Base-by-base conservation (phyloP, 306 rosid species). In the Acacia melanoxylon region DNA sequence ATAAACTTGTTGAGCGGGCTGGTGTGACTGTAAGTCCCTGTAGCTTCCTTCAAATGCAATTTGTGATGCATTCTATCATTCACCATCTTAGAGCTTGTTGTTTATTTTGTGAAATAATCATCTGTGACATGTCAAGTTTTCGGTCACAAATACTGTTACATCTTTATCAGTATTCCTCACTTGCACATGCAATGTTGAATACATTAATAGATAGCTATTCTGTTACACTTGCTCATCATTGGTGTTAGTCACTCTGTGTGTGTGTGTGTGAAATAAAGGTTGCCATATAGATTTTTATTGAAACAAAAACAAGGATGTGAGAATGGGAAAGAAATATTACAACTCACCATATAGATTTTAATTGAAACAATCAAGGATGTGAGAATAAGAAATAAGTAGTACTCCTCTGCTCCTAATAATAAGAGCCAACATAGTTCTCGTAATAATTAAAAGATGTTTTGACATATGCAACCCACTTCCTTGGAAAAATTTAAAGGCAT, bases 1-100 rank as follows among this genome's bases (percentile, higher is more conserved):
- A 90, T 88, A 93, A 85, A 89, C 95, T 95, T 66, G 93, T 95
- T 70, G 82, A 91, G 72, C 93, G 81, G 22, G 99, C 94, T 49
- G 95, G 94, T 54, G 95, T 95, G 42, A 90, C 97, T 74, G 98
- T 95, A 88, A 93, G 98, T 91, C 74, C 48, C 78, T 58, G 15
- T 70, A 49, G 68, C 35, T 52, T 80, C 56, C 82, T 87, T 92
- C 94, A 56, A 90, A 56, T 20, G 98, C 93, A 89, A 62, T 6
- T 67, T 22, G 40, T 66, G 74, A 45, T 75, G n/a, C 79, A 25
- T 48, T 79, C 24, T 72, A 42, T 81, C 37, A 29, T 61, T 83
- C 76, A 19, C 81, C 82, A 41, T 63, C 80, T 75, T 49, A 62
- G 8, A 44, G 20, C 76, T 27, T 81, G 69, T 27, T 49, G 56